Evolutionary conservation across 1,284 basidiomycete species (phyloP).

Genomic region (Pterulicium gracile): DNA sequence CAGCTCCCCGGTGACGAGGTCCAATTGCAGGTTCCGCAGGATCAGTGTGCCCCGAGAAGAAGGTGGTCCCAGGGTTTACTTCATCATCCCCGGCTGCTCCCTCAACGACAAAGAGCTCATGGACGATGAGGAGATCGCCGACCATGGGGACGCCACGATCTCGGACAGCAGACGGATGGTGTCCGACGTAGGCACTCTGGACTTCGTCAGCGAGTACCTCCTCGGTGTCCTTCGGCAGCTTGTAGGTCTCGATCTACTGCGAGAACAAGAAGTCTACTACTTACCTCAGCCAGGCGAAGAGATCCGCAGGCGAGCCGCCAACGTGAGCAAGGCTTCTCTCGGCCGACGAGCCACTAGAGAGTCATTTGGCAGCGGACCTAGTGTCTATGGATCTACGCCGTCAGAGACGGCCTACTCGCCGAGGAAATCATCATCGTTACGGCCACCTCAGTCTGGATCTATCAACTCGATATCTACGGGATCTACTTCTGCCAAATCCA

Average conservation of each 20-base stretch:
- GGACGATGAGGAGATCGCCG: slow-evolving; percentile 44
- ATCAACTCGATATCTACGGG: neutral
- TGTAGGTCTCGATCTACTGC: slow-evolving; percentile 48
- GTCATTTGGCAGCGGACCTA: neutral
- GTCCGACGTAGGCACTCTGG: slow-evolving; percentile 36
- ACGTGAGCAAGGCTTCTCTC: slow-evolving; percentile 22
- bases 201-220: slow-evolving; percentile 17
- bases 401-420: neutral
- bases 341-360: slow-evolving; percentile 13
- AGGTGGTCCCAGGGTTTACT: slow-evolving; percentile 36
- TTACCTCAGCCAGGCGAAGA: slow-evolving; percentile 28
- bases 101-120: slow-evolving; percentile 45
- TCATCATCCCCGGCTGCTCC: slow-evolving; percentile 57
- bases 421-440: neutral
- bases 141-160: slow-evolving; percentile 43
- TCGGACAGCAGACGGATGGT: slow-evolving; percentile 37
- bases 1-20: slow-evolving; percentile 35
- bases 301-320: slow-evolving; percentile 11
- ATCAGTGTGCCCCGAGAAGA: slow-evolving; percentile 49
- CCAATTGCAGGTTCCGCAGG: slow-evolving; percentile 55
- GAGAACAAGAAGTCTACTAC: slow-evolving; percentile 55
- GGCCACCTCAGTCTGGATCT: neutral
- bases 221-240: slow-evolving; percentile 44
- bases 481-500: neutral
- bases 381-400: neutral